A percentile compares a stretch with the other conserved stretches of the same genome.
phyloP scores from a whole-genome alignment of 1,139 yeast species.

The Saccharomyces hybrid region DNA sequence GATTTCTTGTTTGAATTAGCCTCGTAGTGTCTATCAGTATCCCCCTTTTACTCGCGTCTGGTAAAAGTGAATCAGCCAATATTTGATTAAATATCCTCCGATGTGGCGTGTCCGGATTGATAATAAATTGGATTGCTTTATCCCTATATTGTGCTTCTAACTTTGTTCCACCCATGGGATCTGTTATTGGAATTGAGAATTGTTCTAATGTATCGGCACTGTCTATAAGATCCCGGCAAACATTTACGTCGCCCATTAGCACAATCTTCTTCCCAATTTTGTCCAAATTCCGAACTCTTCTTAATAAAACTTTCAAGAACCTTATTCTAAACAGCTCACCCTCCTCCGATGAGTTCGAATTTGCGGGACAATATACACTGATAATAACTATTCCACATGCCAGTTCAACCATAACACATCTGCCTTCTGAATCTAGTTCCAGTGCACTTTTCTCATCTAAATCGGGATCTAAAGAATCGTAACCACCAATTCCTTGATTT shows the following conservation, averaged over 20 bases:
- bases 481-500: constrained; percentile 59
- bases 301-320: constrained; percentile 51
- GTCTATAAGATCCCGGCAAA: constrained; percentile 71
- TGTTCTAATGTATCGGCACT: constrained; percentile 61
- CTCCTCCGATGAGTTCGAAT: constrained; percentile 61
- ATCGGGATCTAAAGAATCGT: constrained; percentile 31
- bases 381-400: constrained; percentile 56
- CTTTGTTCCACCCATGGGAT: constrained; percentile 24
- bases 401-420: constrained; percentile 69
- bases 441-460: constrained; percentile 36
- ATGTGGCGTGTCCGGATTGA: constrained; percentile 36
- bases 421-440: constrained; percentile 71
- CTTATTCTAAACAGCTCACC: constrained; percentile 55
- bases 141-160: constrained; percentile 40
- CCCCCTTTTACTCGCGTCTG: constrained; percentile 31
- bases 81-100: constrained; percentile 38
- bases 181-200: constrained; percentile 19
- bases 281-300: constrained; percentile 50
- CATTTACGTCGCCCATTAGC: constrained; percentile 82
- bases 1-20: constrained; percentile 42
- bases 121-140: constrained; percentile 37
- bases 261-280: constrained; percentile 56
- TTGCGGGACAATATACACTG: constrained; percentile 88
- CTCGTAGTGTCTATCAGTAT: constrained; percentile 62
- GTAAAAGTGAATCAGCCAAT: constrained; percentile 28